These are phyloP conservation scores for Corniculantispora saksenae DNA, from an alignment of 2,329 filamentous ascomycete species.

Conservation along the genomic window DNA sequence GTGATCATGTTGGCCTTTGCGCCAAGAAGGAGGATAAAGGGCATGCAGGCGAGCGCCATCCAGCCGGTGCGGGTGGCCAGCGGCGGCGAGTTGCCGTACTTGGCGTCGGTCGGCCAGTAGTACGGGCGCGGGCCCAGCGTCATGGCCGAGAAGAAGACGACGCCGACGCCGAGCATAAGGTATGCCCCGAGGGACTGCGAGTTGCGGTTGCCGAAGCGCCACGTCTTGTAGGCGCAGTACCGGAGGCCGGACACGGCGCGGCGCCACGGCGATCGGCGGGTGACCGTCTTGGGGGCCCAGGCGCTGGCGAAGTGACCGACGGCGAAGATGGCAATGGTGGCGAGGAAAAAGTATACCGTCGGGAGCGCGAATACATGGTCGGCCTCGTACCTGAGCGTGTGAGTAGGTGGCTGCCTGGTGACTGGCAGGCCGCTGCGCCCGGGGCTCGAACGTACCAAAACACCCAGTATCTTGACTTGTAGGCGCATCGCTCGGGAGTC, in stretches of 20 bases:
- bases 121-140: slow-evolving; percentile 52
- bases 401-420: background rate
- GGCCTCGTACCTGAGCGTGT: slow-evolving; percentile 36
- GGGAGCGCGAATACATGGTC: slow-evolving; percentile 54
- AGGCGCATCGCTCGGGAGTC: slow-evolving; percentile 46
- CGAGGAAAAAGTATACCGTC: slow-evolving; percentile 55
- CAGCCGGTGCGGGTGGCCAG: slow-evolving; percentile 54
- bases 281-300: slow-evolving; percentile 30
- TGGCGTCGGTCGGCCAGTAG: slow-evolving; percentile 52
- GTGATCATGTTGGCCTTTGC: slow-evolving; percentile 60
- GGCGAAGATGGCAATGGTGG: slow-evolving; percentile 48
- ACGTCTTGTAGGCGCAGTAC: slow-evolving; percentile 27
- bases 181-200: slow-evolving; percentile 47
- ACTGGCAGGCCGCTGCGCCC: background rate
- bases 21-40: slow-evolving; percentile 52
- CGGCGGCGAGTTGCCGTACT: slow-evolving; percentile 53
- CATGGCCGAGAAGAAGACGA: slow-evolving; percentile 51
- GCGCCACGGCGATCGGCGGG: slow-evolving; percentile 34
- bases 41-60: slow-evolving; percentile 52
- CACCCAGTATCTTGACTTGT: slow-evolving; percentile 46
- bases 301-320: slow-evolving; percentile 37
- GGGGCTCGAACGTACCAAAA: slow-evolving; percentile 39
- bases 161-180: slow-evolving; percentile 40
- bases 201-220: slow-evolving; percentile 35
- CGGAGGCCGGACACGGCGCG: slow-evolving; percentile 35